Evolutionary conservation across 139 green algal genomes (phyloP), one percentile per base, ranked within the genome.

Genomic region (Haematococcus lacustris): DNA sequence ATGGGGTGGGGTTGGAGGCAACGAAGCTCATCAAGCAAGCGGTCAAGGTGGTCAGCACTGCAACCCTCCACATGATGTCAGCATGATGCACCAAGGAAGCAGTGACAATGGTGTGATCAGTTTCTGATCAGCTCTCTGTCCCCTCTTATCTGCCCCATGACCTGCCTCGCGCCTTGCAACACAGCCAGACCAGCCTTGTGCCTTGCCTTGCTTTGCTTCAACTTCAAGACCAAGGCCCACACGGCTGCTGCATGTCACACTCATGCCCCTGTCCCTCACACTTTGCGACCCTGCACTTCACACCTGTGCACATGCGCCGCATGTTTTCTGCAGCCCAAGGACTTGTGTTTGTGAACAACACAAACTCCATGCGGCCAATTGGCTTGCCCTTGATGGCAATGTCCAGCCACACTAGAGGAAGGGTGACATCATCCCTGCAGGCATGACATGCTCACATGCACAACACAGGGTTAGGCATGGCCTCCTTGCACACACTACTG

Each of bases 281-380:
- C n/a, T n/a, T n/a, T n/a, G n/a, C n/a, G n/a, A n/a, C n/a, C n/a
- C n/a, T n/a, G n/a, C n/a, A n/a, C n/a, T 30, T 1, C 77, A 4
- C 53, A 78, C 77, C 80, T 2, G 85, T 86, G 71, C 82, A 87
- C 68, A 90, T 66, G 66, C 76, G 74, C 50, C 87, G 60, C 71
- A 89, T 86, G 73, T 88, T 92, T 64, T 92, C 87, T 2, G 87
- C 74, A 0, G 83, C 78, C 35, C 68, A 64, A 6, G 73, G 74
- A 34, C 62, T 75, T 2, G 71, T 70, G 57, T 86, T 73, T 0
- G 50, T 78, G 59, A 87, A 90, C 28, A 92, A 51, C 59, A 85
- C 83, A 61, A 88, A 80, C 73, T 85, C 81, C 13, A 92, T 88
- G 26, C 87, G 73, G 0, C 82, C 82, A 2, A 76, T 63, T 23